These are phyloP conservation scores for Phellinidium pouzarii DNA, from an alignment of 1,284 basidiomycete species.

Conservation along the genomic window DNA sequence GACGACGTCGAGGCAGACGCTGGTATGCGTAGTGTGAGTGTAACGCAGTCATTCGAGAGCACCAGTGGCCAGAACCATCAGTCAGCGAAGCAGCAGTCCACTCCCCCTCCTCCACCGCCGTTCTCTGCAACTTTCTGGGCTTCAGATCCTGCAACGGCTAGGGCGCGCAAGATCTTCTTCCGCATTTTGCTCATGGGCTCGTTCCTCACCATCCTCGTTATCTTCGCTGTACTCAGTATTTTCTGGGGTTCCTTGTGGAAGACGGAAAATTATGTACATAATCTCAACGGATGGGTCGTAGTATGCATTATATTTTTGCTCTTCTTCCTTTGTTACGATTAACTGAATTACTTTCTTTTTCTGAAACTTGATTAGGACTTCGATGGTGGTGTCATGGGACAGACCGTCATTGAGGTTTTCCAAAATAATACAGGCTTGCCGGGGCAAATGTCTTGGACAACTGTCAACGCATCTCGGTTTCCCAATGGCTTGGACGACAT, in stretches of 20 bases:
- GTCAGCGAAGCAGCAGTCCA: neutral
- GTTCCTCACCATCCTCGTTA: conserved; percentile 18
- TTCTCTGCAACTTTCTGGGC: conserved; percentile 13
- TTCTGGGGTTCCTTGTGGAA: conserved; percentile 45
- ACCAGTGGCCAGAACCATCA: neutral
- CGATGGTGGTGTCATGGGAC: conserved; percentile 36
- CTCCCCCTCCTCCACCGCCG: conserved; percentile 2
- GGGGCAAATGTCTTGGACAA: conserved; percentile 34
- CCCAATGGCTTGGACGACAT: conserved; percentile 32
- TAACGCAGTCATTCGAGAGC: neutral
- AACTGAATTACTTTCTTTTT: conserved; percentile 21
- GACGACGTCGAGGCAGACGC: neutral
- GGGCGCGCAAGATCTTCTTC: conserved; percentile 7
- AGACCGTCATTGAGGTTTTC: conserved; percentile 22
- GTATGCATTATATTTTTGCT: neutral
- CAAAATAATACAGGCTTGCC: conserved; percentile 23
- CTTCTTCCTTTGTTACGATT: conserved; percentile 35
- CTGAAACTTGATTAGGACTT: conserved; percentile 12
- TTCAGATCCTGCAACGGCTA: conserved; percentile 4
- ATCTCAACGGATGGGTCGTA: conserved; percentile 16
- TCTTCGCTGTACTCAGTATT: conserved; percentile 39
- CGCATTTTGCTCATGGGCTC: neutral
- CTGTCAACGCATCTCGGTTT: conserved; percentile 35
- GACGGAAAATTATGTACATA: conserved; percentile 25
- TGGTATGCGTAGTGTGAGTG: neutral